Evolutionary conservation across 306 rosid genomes (phyloP).

Genomic region (Cercis canadensis): DNA sequence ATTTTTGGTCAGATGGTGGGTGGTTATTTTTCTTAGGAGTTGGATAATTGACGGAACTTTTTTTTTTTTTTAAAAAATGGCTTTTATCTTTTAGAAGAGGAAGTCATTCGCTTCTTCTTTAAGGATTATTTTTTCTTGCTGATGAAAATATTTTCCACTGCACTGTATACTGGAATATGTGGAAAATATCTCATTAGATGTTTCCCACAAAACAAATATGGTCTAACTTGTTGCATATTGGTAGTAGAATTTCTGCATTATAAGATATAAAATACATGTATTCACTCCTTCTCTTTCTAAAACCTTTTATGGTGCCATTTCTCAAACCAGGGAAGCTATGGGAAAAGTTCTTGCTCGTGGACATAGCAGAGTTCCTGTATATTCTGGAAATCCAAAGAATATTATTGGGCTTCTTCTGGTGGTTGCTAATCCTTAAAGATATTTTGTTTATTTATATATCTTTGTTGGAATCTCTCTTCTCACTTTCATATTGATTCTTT

Average conservation of each 20-base stretch:
- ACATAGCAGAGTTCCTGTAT: conserved; percentile 98
- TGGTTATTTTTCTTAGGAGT: conserved; percentile 7
- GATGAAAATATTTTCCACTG: conserved; percentile 32
- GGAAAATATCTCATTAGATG: conserved; percentile 19
- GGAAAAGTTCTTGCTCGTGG: conserved; percentile 97
- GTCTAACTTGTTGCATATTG: conserved; percentile 13
- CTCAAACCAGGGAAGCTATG: conserved; percentile 91
- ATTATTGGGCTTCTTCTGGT: conserved; percentile 93
- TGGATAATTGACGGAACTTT: conserved; percentile 1
- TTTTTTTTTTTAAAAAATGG: not conserved
- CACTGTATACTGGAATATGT: conserved; percentile 22
- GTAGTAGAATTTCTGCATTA: conserved; percentile 1
- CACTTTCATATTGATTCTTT: not conserved
- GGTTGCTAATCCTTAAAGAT: conserved; percentile 18
- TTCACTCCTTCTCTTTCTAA: not conserved
- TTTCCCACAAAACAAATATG: conserved; percentile 17
- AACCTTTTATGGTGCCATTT: conserved; percentile 22
- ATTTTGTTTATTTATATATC: not conserved
- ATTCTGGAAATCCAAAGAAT: conserved; percentile 89
- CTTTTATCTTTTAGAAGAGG: conserved; percentile 13
- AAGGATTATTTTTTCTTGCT: conserved; percentile 12
- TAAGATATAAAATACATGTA: not conserved
- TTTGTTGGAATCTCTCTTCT: conserved; percentile 19
- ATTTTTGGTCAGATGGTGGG: not conserved
- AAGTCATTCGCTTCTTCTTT: conserved; percentile 18